These are phyloP conservation scores for Phaeodactylum tricornutum DNA, from an alignment of 108 stramenopile genomes.

Conservation along the genomic window DNA sequence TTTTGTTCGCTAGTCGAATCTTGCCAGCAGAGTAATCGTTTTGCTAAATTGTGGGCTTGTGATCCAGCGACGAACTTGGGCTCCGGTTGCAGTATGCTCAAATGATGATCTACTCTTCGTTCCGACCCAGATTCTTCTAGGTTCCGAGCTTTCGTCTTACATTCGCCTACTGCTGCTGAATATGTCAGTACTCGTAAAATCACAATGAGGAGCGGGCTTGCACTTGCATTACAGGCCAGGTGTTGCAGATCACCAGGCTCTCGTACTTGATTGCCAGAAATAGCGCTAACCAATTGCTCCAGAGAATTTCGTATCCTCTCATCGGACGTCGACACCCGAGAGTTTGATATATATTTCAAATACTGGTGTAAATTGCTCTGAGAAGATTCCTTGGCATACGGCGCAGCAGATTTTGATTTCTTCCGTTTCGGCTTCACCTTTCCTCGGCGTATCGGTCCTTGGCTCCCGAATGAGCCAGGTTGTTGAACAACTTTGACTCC, in stretches of 20 bases:
- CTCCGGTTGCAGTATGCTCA: constrained; percentile 42
- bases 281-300: constrained; percentile 15
- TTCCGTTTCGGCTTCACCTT: constrained; percentile 57
- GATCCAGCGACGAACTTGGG: constrained; percentile 46
- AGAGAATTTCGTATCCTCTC: constrained; percentile 7
- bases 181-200: constrained; percentile 61
- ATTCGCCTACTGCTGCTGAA: constrained; percentile 1
- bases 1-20: constrained; percentile 10
- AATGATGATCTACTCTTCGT: constrained; percentile 23
- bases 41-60: constrained; percentile 42
- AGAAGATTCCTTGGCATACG: background rate
- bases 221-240: constrained; percentile 62
- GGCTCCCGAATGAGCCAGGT: constrained; percentile 11
- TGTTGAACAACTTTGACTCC: constrained; percentile 31
- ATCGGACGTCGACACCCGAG: background rate
- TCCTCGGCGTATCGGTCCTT: constrained; percentile 40
- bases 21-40: constrained; percentile 64
- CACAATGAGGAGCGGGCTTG: constrained; percentile 66
- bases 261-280: constrained; percentile 16
- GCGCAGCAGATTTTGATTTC: constrained; percentile 16
- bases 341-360: background rate
- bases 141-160: constrained; percentile 6
- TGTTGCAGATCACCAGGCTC: constrained; percentile 51
- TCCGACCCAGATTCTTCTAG: background rate
- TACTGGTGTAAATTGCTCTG: background rate